Evolutionary conservation across 768 basidiomycete species (phyloP), one percentile per base, ranked within the genome.

Genomic region (Lentinula edodes): DNA sequence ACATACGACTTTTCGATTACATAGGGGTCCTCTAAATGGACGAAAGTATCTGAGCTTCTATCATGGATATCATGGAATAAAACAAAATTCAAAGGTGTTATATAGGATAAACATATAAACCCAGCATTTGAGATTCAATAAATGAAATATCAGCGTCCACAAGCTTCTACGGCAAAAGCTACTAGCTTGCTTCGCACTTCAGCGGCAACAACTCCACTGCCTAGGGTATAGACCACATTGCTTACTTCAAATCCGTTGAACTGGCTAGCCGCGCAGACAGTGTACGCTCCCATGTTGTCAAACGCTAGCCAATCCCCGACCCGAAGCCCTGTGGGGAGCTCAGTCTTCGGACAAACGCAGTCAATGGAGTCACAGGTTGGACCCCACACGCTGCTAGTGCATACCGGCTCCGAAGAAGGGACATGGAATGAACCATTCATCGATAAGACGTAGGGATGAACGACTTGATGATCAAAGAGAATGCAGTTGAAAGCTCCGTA

Each of bases 221-320:
- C 89, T 61, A 82, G 78, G 42, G 91, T 93, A 71, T 95, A 96
- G 34, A 88, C 46, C 1, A 48, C 88, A 42, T 83, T 83, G 75
- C 89, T 90, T 52, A 88, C 72, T 69, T 91, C 83, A 69, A 95
- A 95, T 58, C 93, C 93, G 70, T 95, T 96, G 80, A 98, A 98
- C 76, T 88, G 89, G 75, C 91, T 94, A 58, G 97, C 94, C 0
- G 97, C 97, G 70, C 95, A 97, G 62, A 94, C 78, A n/a, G 97
- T 98, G 77, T 99, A 99, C 36, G 97, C 97, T 35, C 97, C 97
- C 97, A 99, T 98, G 71, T 93, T 88, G 61, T 89, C 88, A 77
- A 95, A 99, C n/a, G 90, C 91, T 16, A 99, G 83, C 97, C 97
- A 99, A 72, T 99, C 97, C 6, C 97, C 97, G 6, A 97, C 94